Evolutionary conservation across 2,329 filamentous ascomycete species (phyloP).

Genomic region (Aspergillus udagawae): DNA sequence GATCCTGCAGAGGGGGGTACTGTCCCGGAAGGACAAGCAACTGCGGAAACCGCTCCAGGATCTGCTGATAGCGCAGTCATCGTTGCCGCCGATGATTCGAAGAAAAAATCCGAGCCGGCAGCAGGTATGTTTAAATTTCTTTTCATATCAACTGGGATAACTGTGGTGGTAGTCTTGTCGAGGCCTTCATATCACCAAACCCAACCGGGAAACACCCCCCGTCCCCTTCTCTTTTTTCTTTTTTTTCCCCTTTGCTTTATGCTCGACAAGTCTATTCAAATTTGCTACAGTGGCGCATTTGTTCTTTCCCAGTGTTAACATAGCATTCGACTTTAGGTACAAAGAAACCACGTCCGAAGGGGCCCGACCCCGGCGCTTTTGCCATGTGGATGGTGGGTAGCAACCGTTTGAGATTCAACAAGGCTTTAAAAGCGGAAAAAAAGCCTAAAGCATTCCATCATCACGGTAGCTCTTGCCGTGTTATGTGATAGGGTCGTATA

Average conservation of each 20-base stretch:
- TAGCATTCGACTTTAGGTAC: constrained; percentile 12
- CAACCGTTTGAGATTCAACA: constrained; percentile 24
- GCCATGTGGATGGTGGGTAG: constrained; percentile 44
- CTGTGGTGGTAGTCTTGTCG: constrained; percentile 1
- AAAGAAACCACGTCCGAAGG: constrained; percentile 30
- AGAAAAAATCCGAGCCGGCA: constrained; percentile 31
- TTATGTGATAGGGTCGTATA: constrained; percentile 24
- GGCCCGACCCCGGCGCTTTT: constrained; percentile 32
- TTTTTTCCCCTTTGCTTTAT: too few species aligned
- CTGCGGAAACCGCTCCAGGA: constrained; percentile 15
- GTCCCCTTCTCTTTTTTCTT: too few species aligned
- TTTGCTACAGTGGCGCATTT: constrained; percentile 1
- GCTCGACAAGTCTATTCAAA: neutral
- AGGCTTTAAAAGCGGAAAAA: constrained; percentile 46
- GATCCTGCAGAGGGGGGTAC: constrained; percentile 28
- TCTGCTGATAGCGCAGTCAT: constrained; percentile 13
- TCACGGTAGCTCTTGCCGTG: constrained; percentile 22
- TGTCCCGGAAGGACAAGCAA: constrained; percentile 19
- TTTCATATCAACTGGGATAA: constrained; percentile 6
- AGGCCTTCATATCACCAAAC: too few species aligned
- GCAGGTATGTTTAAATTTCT: constrained; percentile 24
- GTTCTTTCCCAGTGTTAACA: neutral
- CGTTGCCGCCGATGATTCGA: constrained; percentile 21
- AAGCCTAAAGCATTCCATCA: constrained; percentile 37
- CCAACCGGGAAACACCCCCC: too few species aligned